Base-by-base conservation (phyloP, 805 yeast species). In the Wickerhamiella musiphila region DNA sequence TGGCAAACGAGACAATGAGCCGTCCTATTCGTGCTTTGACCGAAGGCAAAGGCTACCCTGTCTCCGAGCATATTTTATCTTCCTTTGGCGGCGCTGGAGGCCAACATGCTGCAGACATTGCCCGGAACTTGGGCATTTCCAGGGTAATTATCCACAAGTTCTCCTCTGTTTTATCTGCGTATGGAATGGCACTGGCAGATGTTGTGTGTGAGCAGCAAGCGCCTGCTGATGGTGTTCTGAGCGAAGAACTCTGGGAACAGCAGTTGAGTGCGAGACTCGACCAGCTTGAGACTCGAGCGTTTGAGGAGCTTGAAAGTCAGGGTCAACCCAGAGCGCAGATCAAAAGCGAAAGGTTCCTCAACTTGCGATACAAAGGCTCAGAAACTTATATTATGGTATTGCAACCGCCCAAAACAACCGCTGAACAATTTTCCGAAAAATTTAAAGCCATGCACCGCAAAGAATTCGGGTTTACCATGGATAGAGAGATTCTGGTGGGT, bases 61-160 rank as follows among this genome's bases (percentile, higher is more conserved):
- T 72, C 1, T 50, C 76, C 7, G 58, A 65, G 8, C 93, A 82
- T 50, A 57, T 75, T 36, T 55, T 82, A 37, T 92, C 83, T 1
- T 66, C 86, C 2, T 82, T 82, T 55, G 94, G 94, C 29, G 94
- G 94, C 30, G 93, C 93, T 17, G 94, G 94, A 33, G 94, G 94
- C 6, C 94, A 82, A 54, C 84, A 78, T 52, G 84, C 90, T 2
- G 72, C 68, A 30, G 72, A 78, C 7, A 72, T 82, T 22, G 93
- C 93, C 1, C 62, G 68, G 35, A 63, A 66, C 17, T 59, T 82
- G 38, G 83, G 83, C 6, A 76, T 82, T 29, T 51, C 60, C 9
- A 67, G 70, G 18, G 77, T 82, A 6, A 53, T 79, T 21, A 73
- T 78, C 17, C 93, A 82, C 54, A 67, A 75, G 49, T 78, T 78